Evolutionary conservation across 768 basidiomycete genomes (phyloP), one percentile per base, ranked within the genome.

Genomic region (Leccinum variicolor): DNA sequence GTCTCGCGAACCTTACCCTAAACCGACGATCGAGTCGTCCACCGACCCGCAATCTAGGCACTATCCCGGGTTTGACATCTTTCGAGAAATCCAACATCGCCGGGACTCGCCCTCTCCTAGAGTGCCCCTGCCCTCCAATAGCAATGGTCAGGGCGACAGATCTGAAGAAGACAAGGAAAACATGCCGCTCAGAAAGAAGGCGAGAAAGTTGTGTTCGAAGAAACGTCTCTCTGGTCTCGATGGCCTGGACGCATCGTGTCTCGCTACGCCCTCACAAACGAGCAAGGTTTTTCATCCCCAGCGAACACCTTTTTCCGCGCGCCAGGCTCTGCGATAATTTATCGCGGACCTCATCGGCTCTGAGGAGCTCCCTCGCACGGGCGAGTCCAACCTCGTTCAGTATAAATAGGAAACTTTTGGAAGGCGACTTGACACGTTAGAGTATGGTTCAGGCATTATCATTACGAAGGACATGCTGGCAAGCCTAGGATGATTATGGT

Each of bases 31-130:
- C 74, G 54, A 71, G 23, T 75, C 77, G 28, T 74, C 71, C 17
- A 66, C 73, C 28, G 78, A 86, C 65, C 79, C 79, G 1, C 76
- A 79, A 47, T 86, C 85, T 15, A 75, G 79, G 39, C 87, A 88
- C 62, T 87, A 86, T 67, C 87, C 87, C 13, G 86, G 87, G 15
- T 89, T 89, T 62, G 69, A 74, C 39, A 79, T 87, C 46, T 79
- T 80, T 64, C 79, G 73, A 64, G 86, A 88, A 47, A 53, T 48
- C 11, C 64, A 68, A 57, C 66, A 62, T 47, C 50, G 51, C 46
- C 56, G 58, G 23, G 58, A 17, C 39, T 52, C 62, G 19, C 53
- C 52, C 2, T 15, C 43, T 41, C 28, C 39, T 25, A 36, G 57
- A 34, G 50, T 26, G 14, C 48, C 53, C 3, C 29, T 52, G 25